Base-by-base conservation (phyloP, 2,329 filamentous ascomycete genomes). In the Setomelanomma holmii region DNA sequence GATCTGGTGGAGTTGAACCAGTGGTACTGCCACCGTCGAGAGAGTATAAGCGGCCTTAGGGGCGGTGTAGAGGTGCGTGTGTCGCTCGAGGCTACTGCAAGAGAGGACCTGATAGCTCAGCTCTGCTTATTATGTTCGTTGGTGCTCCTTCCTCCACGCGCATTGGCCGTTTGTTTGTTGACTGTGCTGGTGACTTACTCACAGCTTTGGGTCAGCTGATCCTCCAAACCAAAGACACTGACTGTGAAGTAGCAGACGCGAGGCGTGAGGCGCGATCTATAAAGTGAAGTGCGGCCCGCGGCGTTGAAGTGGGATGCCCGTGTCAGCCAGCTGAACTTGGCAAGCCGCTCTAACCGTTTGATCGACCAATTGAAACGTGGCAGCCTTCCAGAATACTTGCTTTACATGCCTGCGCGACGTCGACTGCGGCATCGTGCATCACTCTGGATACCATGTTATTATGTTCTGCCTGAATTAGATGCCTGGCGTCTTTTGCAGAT, bases 331-430 rank as follows among this genome's bases (percentile, higher is more conserved):
- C 42, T 58, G 35, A 40, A 51, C 50, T 61, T 67, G 65, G 62
- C 60, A 61, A 53, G 58, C 64, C 60, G 60, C 56, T 57, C 49
- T 49, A 43, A 23, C 58, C 58, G 58, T 60, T 55, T 56, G 48
- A 59, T 56, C 51, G 52, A 39, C 61, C 54, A 61, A 56, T 56
- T 22, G 58, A 53, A 53, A 54, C 59, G 47, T 50, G 49, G 30
- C 42, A 40, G 16, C 16, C 33, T 23, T 16, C 46, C 33, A 36
- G 21, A 36, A 47, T 36, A 51, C 46, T 43, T 41, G 46, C 42
- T 53, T 16, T 20, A 4, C 1, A 35, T 17, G 24, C 40, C 43
- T 41, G 50, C 53, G 48, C 53, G 42, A 34, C 53, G 48, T 36
- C 20, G 23, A 27, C 41, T 55, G 44, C n/a, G n/a, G n/a, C 45